Percentiles rank a stretch among this genome's conserved stretches.
phyloP scores from a whole-genome alignment of 768 basidiomycete genomes.

The Amanita exitialis region DNA sequence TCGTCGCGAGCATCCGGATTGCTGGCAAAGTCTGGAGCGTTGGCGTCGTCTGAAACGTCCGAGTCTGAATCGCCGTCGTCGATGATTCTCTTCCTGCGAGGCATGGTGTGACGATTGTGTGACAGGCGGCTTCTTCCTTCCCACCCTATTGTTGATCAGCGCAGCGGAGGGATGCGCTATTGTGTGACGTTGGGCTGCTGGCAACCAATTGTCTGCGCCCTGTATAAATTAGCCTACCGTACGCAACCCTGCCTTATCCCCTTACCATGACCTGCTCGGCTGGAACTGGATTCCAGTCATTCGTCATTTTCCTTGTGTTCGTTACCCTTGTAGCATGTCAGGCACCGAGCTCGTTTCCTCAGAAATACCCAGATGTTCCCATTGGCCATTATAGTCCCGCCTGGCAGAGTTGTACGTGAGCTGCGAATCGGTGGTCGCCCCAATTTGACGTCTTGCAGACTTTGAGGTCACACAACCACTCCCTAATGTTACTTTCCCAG shows the following conservation, averaged over 20 bases:
- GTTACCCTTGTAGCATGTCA: constrained; percentile 14
- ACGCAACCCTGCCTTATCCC: not conserved
- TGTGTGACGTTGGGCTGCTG: too few species aligned
- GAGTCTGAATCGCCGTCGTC: constrained; percentile 72
- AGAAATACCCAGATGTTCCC: constrained; percentile 36
- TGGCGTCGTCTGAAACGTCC: constrained; percentile 44
- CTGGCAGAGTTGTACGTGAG: constrained; percentile 48
- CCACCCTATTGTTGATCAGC: too few species aligned
- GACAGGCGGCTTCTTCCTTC: not conserved
- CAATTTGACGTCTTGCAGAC: constrained; percentile 25
- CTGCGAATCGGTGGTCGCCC: not conserved
- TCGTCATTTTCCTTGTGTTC: constrained; percentile 12
- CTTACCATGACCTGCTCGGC: constrained; percentile 12
- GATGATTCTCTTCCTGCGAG: constrained; percentile 64
- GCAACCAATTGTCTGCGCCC: not conserved
- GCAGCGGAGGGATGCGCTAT: too few species aligned
- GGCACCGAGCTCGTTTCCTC: constrained; percentile 36
- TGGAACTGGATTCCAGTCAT: constrained; percentile 6
- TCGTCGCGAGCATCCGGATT: constrained; percentile 64
- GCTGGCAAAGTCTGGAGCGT: constrained; percentile 33
- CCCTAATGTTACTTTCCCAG: constrained; percentile 50
- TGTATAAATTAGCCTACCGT: not conserved
- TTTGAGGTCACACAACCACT: constrained; percentile 46
- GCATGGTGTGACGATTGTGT: constrained; percentile 32
- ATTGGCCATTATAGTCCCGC: constrained; percentile 36